phyloP scores from a whole-genome alignment of 495 filamentous ascomycete species.

The Polyplosphaeria fusca region DNA sequence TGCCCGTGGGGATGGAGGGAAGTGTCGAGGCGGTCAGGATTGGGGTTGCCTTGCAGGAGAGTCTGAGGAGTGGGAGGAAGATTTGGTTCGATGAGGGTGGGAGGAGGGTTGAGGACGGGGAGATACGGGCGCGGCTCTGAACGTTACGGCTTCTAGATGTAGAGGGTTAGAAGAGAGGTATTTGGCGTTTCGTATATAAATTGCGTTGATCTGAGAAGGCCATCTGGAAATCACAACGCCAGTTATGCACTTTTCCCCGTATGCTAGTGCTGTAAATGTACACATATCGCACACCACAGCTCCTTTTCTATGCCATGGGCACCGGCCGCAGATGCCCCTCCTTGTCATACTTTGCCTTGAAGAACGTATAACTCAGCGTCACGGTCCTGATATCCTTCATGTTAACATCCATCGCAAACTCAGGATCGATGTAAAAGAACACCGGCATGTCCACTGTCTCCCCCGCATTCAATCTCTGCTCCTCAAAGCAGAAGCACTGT shows the following conservation, averaged over 20 bases:
- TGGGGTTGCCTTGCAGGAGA: slow-evolving; percentile 59
- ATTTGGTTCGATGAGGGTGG: slow-evolving; percentile 55
- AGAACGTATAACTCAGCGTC: slow-evolving; percentile 96
- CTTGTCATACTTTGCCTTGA: slow-evolving; percentile 56
- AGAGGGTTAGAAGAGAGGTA: too few species aligned
- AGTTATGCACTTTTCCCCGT: too few species aligned
- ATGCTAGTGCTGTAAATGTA: background rate
- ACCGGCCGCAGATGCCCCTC: slow-evolving; percentile 44
- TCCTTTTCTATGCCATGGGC: slow-evolving; percentile 18
- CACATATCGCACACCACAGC: background rate
- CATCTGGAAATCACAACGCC: too few species aligned
- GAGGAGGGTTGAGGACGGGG: slow-evolving; percentile 31
- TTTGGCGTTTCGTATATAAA: too few species aligned
- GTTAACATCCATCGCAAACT: slow-evolving; percentile 82
- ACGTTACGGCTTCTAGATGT: too few species aligned
- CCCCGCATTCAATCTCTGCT: slow-evolving; percentile 87
- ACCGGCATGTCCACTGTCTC: slow-evolving; percentile 99
- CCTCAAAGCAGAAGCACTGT: slow-evolving; percentile 99
- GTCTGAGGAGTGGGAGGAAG: slow-evolving; percentile 55
- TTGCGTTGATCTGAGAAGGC: too few species aligned
- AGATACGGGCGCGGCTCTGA: too few species aligned
- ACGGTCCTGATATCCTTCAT: slow-evolving; percentile 95
- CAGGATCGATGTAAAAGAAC: slow-evolving; percentile 98
- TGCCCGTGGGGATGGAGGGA: slow-evolving; percentile 54
- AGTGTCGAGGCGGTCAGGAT: slow-evolving; percentile 61